Base-by-base conservation (phyloP, 106 monocot genomes). In the Triglochin maritima region DNA sequence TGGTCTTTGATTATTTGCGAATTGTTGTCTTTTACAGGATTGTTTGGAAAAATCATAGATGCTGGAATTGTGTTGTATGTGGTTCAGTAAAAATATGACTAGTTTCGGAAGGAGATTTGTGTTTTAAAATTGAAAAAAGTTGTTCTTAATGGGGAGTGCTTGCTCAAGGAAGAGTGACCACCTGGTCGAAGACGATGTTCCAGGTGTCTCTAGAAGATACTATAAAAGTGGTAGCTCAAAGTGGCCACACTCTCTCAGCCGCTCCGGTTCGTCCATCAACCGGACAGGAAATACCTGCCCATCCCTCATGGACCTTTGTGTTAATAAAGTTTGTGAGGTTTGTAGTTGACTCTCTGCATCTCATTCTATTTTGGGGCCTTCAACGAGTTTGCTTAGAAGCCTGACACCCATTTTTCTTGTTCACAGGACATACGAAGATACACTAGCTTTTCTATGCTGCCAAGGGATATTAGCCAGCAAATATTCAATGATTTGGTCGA, bases 401-500 rank as follows among this genome's bases (percentile, higher is more conserved):
- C 72, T 74, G 4, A 56, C 48, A 10, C 7, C 59, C 49, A 4
- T 53, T 6, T 47, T 7, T 59, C 16, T 16, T 49, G 14, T 59
- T 79, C 51, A 47, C 86, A 99, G 98, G 92, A 99, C 57, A 86
- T 99, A n/a, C 76, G 59, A 29, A 82, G 63, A 54, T 92, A 99
- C 61, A 77, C 9, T 49, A 84, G 76, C 74, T 99, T 99, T 69
- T 78, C 86, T 46, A 74, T 86, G 88, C 84, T 99, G 46, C 98
- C 98, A 29, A 92, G 86, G 66, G 98, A 99, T 79, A 75, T 99
- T 65, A 92, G 98, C 74, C 98, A 99, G 76, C 92, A 88, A 67
- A 84, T 99, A 64, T 99, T 99, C 54, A 83, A 86, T 84, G 83
- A 92, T 63, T 62, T 99, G 77, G 92, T 89, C 59, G 73, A 82